Evolutionary conservation across 1,284 basidiomycete genomes (phyloP), one percentile per base, ranked within the genome.

Genomic region (Apiotrichum laibachii): DNA sequence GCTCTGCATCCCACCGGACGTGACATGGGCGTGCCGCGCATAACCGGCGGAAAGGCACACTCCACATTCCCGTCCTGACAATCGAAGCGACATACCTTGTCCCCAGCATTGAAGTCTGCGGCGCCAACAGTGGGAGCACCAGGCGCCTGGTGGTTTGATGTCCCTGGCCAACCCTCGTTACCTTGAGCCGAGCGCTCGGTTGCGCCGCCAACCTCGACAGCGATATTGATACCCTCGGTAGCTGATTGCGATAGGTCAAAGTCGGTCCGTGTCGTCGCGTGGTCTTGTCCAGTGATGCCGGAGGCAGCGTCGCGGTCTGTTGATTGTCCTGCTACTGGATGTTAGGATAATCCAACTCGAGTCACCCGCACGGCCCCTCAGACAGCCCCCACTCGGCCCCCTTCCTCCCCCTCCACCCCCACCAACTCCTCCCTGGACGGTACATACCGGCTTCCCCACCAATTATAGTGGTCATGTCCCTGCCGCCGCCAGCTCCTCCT

Each of bases 31-130:
- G 22, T 21, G 21, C 21, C 21, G 21, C 22, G 9, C 45, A 46
- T 31, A 22, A 13, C 45, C 45, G 21, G 13, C 21, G 13, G 21
- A 15, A n/a, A 46, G 10, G n/a, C 22, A 45, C 9, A 22, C 44
- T 19, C 19, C 44, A 47, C 40, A 46, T 33, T 18, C 37, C 26
- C 26, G 50, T 40, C 35, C 19, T 19, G 43, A 31, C 57, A 39
- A 37, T 19, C 22, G 18, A 53, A 31, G n/a, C 44, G 26, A 56
- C 56, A 52, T 50, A 61, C 59, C 59, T 61, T 61, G 40, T 55
- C 53, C 7, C 60, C 60, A n/a, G 58, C 31, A 26, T 48, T 55
- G 49, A 55, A 55, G 9, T 26, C 46, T 13, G 8, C 12, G 10
- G 34, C 19, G 16, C n/a, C 22, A 26, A 21, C 10, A 11, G 19